Evolutionary conservation across 2,329 filamentous ascomycete genomes (phyloP), one percentile per base, ranked within the genome.

Genomic region (Herpotrichia juniperi): DNA sequence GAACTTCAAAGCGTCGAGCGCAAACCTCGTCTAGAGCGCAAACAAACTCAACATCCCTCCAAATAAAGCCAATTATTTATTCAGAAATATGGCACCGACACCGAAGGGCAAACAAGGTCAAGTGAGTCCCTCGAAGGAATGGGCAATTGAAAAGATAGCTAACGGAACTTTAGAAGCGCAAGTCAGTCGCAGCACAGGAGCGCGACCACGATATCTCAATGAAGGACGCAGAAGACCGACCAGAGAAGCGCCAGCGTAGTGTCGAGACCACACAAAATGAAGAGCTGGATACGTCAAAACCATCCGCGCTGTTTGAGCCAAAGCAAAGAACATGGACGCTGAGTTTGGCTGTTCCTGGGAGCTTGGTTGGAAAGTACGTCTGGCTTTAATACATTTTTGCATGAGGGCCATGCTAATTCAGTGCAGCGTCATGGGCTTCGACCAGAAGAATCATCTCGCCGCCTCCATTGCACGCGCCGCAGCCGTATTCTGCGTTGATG

Each of bases 401-500:
- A 28, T 16, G 2, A 17, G 6, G 16, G 19, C 16, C 21, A 22
- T 25, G 24, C 51, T 50, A 40, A 49, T 34, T 32, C 59, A 59
- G 31, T 44, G 43, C 61, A 92, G 89, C 68, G 86, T 87, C 31
- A 79, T 84, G 51, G 89, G 87, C 9, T 85, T 87, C 57, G 90
- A 96, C 54, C 87, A 90, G 67, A 88, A 91, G 68, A 91, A 88
- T 30, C 81, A 83, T 42, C 80, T 89, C 42, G 88, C 87, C 1
- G 89, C 88, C 7, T 87, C 88, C 58, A 87, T 96, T 47, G 91
- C 91, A 5, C 89, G 91, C 47, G 90, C 90, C 28, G 82, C 91
- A 46, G 88, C 90, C 55, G 87, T 96, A 57, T 96, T 94, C 75
- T 88, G 85, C 65, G 83, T 96, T 60, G 91, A 96, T 69, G 91